These are phyloP conservation scores for Quercus phellos DNA, from an alignment of 331 rosid genomes.

Conservation along the genomic window DNA sequence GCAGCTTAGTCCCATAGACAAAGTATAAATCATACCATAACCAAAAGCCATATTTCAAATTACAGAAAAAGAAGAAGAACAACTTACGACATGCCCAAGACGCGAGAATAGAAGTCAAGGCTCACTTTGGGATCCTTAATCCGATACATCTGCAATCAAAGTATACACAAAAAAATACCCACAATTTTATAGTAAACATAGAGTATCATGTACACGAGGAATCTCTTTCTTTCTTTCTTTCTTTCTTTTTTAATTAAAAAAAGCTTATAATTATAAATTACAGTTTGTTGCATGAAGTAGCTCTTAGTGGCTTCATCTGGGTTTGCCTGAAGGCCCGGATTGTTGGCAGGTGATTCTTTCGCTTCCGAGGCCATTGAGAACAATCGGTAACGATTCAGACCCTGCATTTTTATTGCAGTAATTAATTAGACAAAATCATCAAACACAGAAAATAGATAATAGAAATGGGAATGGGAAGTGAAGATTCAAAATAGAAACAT, in stretches of 20 bases:
- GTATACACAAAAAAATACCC: not conserved
- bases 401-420: conserved; percentile 29
- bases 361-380: conserved; percentile 73
- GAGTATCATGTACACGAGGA: not conserved
- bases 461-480: no score
- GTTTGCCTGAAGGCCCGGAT: conserved; percentile 67
- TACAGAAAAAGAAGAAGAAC: not conserved
- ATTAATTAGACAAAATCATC: no score
- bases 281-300: conserved; percentile 90
- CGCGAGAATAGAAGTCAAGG: conserved; percentile 88
- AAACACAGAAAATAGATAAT: not conserved
- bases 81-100: conserved; percentile 95
- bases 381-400: conserved; percentile 32
- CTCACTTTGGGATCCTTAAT: conserved; percentile 94
- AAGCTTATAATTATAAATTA: conserved; percentile 29
- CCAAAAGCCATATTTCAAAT: not conserved
- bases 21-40: not conserved
- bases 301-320: conserved; percentile 77
- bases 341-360: conserved; percentile 62
- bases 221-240: no score
- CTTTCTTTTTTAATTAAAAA: not conserved
- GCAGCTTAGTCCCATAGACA: not conserved
- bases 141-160: conserved; percentile 74
- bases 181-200: not conserved
- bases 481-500: no score